Base-by-base conservation (phyloP, 768 basidiomycete genomes). In the Russula emetica region DNA sequence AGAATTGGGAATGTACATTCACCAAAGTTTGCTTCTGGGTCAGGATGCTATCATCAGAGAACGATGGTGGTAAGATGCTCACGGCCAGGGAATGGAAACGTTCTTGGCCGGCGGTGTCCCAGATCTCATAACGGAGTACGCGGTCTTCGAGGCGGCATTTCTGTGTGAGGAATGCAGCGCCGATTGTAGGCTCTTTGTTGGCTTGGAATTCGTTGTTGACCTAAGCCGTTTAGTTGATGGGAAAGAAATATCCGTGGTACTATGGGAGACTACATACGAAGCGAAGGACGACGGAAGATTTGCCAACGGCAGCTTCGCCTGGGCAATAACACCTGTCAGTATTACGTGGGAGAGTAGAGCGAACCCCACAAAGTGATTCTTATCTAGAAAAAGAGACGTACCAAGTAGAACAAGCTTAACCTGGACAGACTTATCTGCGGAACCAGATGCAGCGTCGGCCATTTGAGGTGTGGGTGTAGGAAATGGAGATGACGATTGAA, bases 301-400 rank as follows among this genome's bases (percentile, higher is more conserved):
- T 99, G 66, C 96, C 96, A 51, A 99, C 96, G 59, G 96, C 96
- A 64, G 96, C 95, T 80, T 99, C 96, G 70, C 96, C 95, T 98
- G 70, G 50, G 61, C 36, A 16, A 55, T 20, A 44, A 51, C 40
- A 36, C 18, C 28, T 10, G 28, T 58, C 44, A 58, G 59, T 14
- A 51, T 54, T 54, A 53, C 20, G 67, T 49, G 34, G 51, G 52
- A 40, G 36, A 8, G 44, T 30, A 44, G 52, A 32, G 26, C 32
- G 45, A 26, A 16, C 22, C 22, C 53, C 18, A 7, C 36, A 44
- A 34, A 26, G 56, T 34, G 55, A 30, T 32, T 3, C n/a, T 47
- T 34, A 42, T 30, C 5, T 54, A n/a, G 45, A 47, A 49, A 60
- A 52, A 32, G 66, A 59, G 26, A 66, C 85, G 73, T 70, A 94